These are phyloP conservation scores for Fraxinus ornus DNA, from an alignment of 305 asterid species.

Conservation along the genomic window DNA sequence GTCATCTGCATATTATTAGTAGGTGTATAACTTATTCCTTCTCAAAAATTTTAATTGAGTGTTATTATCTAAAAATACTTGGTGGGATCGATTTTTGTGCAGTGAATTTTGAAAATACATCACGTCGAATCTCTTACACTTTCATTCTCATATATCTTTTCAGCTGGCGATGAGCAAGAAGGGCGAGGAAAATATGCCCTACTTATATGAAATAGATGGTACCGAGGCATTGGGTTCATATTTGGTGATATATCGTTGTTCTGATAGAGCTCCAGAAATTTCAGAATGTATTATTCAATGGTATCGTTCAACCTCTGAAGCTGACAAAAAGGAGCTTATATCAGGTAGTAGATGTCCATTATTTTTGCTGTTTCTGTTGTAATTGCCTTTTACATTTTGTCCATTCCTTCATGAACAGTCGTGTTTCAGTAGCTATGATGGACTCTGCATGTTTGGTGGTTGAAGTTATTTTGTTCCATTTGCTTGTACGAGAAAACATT, in stretches of 20 bases:
- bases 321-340: conserved; percentile 70
- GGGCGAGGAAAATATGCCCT: conserved; percentile 37
- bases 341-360: conserved; percentile 45
- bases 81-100: conserved; percentile 1
- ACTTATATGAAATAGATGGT: conserved; percentile 75
- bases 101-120: neutral
- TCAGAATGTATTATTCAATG: conserved; percentile 75
- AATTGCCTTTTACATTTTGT: neutral
- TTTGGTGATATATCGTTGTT: conserved; percentile 59
- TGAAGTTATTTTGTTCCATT: neutral
- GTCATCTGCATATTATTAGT: neutral
- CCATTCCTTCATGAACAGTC: neutral
- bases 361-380: neutral
- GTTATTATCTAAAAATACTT: conserved; percentile 8
- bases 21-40: neutral
- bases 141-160: conserved; percentile 19
- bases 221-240: conserved; percentile 78
- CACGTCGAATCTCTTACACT: neutral
- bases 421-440: neutral
- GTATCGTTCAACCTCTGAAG: conserved; percentile 71
- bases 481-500: neutral
- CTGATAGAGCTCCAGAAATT: conserved; percentile 55
- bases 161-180: conserved; percentile 81
- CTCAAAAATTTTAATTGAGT: neutral
- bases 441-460: too few species aligned